These are phyloP conservation scores for Neofusicoccum laricinum DNA, from an alignment of 2,329 filamentous ascomycete species.

Conservation along the genomic window DNA sequence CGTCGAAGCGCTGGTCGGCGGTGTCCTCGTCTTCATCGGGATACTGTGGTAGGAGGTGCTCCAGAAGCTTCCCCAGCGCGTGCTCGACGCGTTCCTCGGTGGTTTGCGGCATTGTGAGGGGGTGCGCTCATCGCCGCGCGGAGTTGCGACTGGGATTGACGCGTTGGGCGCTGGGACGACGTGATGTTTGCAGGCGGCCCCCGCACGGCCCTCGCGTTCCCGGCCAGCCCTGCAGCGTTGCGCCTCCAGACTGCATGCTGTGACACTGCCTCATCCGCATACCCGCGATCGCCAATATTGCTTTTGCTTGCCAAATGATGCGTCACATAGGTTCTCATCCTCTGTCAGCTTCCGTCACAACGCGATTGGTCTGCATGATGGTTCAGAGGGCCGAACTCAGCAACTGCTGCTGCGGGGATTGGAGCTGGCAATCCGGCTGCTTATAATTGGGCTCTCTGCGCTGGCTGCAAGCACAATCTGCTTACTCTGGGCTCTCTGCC, in stretches of 20 bases:
- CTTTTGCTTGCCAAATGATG: no score
- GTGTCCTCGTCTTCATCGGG: constrained; percentile 65
- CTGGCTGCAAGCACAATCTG: neutral
- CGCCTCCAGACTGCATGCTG: neutral
- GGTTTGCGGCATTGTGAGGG: constrained; percentile 23
- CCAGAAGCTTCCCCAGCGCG: constrained; percentile 75
- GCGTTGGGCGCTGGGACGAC: constrained; percentile 11
- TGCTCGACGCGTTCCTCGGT: constrained; percentile 64
- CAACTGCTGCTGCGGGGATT: neutral
- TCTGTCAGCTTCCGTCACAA: neutral
- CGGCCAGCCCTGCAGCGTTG: neutral
- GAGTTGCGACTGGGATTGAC: constrained; percentile 4
- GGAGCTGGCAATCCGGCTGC: neutral
- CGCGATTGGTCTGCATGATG: neutral
- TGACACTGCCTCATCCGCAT: no score
- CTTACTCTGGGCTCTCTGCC: no score
- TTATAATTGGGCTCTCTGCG: neutral
- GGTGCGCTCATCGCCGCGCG: constrained; percentile 9
- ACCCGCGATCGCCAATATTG: no score
- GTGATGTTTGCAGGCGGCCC: constrained; percentile 11
- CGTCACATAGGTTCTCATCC: neutral
- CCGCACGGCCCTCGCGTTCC: neutral
- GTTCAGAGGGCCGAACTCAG: neutral
- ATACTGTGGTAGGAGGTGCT: constrained; percentile 67
- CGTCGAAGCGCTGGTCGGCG: constrained; percentile 67